These are phyloP conservation scores for Ophiostoma quercus DNA, from an alignment of 2,329 filamentous ascomycete species.

Conservation along the genomic window DNA sequence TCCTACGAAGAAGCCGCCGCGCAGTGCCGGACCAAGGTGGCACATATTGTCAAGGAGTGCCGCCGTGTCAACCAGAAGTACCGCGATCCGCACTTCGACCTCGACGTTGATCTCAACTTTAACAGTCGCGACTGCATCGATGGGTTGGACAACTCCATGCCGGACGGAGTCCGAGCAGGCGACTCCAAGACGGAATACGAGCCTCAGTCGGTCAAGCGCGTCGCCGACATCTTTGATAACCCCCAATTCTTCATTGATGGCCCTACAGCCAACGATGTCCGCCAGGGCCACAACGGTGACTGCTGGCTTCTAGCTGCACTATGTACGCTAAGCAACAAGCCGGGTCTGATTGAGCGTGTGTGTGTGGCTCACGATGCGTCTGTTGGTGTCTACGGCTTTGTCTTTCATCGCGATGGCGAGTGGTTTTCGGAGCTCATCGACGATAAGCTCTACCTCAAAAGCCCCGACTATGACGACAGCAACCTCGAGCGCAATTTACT, in stretches of 20 bases:
- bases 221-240: constrained; percentile 68
- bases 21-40: constrained; percentile 61
- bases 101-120: constrained; percentile 68
- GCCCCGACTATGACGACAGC: constrained; percentile 57
- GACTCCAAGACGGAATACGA: constrained; percentile 32
- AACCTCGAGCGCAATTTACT: constrained; percentile 45
- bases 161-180: constrained; percentile 11
- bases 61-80: constrained; percentile 78
- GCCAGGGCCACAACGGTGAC: constrained; percentile 72
- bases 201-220: constrained; percentile 59
- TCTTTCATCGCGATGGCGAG: constrained; percentile 75
- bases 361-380: constrained; percentile 68
- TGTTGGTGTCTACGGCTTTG: constrained; percentile 79
- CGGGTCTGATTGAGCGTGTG: constrained; percentile 63
- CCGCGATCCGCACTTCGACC: constrained; percentile 78
- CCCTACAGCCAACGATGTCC: constrained; percentile 69
- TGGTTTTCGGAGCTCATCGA: constrained; percentile 59
- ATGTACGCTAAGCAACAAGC: constrained; percentile 69
- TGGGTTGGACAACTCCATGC: constrained; percentile 24
- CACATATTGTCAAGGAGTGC: constrained; percentile 60
- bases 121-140: constrained; percentile 47
- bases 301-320: constrained; percentile 83
- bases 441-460: constrained; percentile 53
- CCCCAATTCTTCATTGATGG: constrained; percentile 75
- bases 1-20: constrained; percentile 69